Evolutionary conservation across 2,329 filamentous ascomycete species (phyloP).

Genomic region (Emergomyces pasteurianus): DNA sequence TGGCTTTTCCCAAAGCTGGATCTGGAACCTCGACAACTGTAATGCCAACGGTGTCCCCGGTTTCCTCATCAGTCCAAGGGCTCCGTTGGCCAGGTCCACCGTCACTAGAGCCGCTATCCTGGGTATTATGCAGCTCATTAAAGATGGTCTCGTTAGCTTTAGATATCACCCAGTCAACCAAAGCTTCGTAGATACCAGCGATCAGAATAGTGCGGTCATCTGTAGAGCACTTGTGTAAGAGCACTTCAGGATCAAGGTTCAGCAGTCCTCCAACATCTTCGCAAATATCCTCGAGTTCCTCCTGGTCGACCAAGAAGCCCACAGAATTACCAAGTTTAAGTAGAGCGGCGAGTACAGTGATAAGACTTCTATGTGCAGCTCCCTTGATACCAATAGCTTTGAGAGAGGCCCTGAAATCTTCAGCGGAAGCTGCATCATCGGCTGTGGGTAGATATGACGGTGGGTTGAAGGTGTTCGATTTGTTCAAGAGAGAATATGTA

Average conservation of each 20-base stretch:
- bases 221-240: slow-evolving; percentile 67
- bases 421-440: slow-evolving; percentile 82
- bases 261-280: slow-evolving; percentile 82
- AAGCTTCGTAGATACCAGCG: slow-evolving; percentile 76
- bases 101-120: slow-evolving; percentile 53
- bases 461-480: slow-evolving; percentile 73
- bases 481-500: slow-evolving; percentile 64
- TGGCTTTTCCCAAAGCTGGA: slow-evolving; percentile 68
- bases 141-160: slow-evolving; percentile 82
- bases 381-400: slow-evolving; percentile 94
- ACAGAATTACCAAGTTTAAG: slow-evolving; percentile 86
- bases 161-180: slow-evolving; percentile 87
- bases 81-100: slow-evolving; percentile 49
- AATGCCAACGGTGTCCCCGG: slow-evolving; percentile 73
- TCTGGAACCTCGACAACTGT: slow-evolving; percentile 79
- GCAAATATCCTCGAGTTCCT: slow-evolving; percentile 72
- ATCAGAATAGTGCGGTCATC: slow-evolving; percentile 75
- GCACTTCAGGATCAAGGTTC: slow-evolving; percentile 72
- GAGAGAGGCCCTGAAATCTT: slow-evolving; percentile 78
- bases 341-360: slow-evolving; percentile 74
- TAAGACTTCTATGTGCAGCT: slow-evolving; percentile 63
- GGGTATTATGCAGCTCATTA: slow-evolving; percentile 57
- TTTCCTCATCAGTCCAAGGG: slow-evolving; percentile 57
- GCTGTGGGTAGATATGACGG: slow-evolving; percentile 83
- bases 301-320: slow-evolving; percentile 72